Evolutionary conservation across 129 eudicot genomes (phyloP).

Genomic region (Helichrysum umbraculigerum): DNA sequence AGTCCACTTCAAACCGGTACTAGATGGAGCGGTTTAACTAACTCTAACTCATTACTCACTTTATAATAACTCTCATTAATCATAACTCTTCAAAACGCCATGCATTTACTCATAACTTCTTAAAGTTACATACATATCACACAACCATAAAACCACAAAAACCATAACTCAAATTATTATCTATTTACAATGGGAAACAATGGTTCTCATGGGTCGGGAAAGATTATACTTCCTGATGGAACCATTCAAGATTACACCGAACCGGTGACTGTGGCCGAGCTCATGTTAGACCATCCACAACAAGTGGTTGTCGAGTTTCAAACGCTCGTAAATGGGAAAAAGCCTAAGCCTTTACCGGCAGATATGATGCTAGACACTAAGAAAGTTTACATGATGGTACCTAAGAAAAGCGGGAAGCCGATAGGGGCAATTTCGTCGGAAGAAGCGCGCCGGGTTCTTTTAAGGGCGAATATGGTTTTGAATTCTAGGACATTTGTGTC

Average conservation of each 20-base stretch:
- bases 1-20: slow-evolving; percentile 47
- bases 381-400: slow-evolving; percentile 70
- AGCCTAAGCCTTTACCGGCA: slow-evolving; percentile 64
- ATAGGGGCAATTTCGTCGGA: slow-evolving; percentile 34
- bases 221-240: slow-evolving; percentile 64
- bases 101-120: background rate
- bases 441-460: slow-evolving; percentile 48
- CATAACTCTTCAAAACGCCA: background rate
- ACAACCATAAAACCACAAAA: background rate
- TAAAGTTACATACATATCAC: background rate
- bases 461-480: slow-evolving; percentile 36
- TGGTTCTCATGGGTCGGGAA: slow-evolving; percentile 37
- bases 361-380: slow-evolving; percentile 56
- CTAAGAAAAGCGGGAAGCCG: slow-evolving; percentile 52
- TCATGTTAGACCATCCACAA: slow-evolving; percentile 68
- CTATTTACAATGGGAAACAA: slow-evolving; percentile 61
- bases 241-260: slow-evolving; percentile 47
- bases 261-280: slow-evolving; percentile 73
- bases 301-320: slow-evolving; percentile 67
- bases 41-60: slow-evolving; percentile 32
- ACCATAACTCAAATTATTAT: background rate
- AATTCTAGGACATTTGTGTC: slow-evolving; percentile 35
- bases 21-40: slow-evolving; percentile 91
- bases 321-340: slow-evolving; percentile 11
- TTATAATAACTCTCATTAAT: background rate